Evolutionary conservation across 75 land plant genomes (phyloP).

Genomic region (Chamaecyparis obtusa): DNA sequence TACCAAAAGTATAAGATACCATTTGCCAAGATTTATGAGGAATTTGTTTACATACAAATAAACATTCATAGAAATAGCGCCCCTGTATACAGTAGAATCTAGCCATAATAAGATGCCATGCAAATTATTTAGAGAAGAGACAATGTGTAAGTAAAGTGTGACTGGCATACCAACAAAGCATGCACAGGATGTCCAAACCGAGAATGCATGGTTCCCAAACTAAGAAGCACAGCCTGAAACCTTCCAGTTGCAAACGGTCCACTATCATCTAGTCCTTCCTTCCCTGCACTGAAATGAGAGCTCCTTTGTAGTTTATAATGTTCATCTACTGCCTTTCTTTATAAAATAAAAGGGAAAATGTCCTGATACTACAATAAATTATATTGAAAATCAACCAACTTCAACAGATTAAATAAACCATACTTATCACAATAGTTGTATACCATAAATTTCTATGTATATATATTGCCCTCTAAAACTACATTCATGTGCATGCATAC

Average conservation of each 20-base stretch:
- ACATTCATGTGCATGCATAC: neutral
- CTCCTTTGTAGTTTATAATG: neutral
- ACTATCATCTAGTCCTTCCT: constrained; percentile 56
- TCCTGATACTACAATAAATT: neutral
- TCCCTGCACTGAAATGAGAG: constrained; percentile 74
- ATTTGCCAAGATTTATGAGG: neutral
- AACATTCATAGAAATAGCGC: neutral
- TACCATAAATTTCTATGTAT: neutral
- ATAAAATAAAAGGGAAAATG: neutral
- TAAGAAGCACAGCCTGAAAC: constrained; percentile 81
- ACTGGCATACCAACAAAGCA: constrained; percentile 63
- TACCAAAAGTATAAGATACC: neutral
- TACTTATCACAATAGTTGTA: neutral
- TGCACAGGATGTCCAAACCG: constrained; percentile 86
- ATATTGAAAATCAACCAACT: neutral
- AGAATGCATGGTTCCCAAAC: constrained; percentile 88
- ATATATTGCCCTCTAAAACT: neutral
- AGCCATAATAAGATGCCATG: neutral
- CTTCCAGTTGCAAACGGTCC: constrained; percentile 58
- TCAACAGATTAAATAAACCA: neutral
- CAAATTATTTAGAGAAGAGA: neutral
- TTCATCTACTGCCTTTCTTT: neutral
- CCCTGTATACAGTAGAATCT: neutral
- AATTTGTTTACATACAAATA: neutral
- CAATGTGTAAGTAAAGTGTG: neutral